phyloP scores from a whole-genome alignment of 768 basidiomycete species.

The Termitomyces sp. region DNA sequence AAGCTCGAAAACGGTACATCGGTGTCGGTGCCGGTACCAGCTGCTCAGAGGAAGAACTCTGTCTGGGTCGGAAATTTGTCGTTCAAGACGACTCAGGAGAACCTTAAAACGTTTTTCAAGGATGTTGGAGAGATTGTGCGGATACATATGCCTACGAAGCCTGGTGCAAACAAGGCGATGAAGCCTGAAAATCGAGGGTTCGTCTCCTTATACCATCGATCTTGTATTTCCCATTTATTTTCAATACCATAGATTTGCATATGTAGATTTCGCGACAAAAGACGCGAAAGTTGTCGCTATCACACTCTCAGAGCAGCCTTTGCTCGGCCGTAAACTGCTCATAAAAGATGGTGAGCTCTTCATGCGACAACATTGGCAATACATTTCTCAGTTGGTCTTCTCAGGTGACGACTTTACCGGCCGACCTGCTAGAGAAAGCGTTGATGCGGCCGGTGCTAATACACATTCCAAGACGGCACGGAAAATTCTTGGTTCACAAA shows the following conservation, averaged over 20 bases:
- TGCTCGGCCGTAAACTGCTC: slow-evolving; percentile 82
- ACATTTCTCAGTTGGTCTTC: slow-evolving; percentile 2
- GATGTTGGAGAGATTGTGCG: slow-evolving; percentile 72
- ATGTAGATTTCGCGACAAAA: slow-evolving; percentile 84
- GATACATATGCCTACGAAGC: slow-evolving; percentile 83
- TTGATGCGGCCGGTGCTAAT: slow-evolving; percentile 25
- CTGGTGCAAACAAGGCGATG: slow-evolving; percentile 37
- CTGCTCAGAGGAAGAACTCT: slow-evolving; percentile 69
- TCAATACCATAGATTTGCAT: slow-evolving; percentile 69
- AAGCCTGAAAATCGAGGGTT: slow-evolving; percentile 77
- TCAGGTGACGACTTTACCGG: slow-evolving; percentile 75
- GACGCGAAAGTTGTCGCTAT: slow-evolving; percentile 77
- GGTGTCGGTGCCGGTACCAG: slow-evolving; percentile 20
- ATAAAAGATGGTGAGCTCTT: slow-evolving; percentile 81
- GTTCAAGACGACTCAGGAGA: slow-evolving; percentile 78
- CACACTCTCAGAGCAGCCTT: slow-evolving; percentile 69
- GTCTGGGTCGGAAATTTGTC: slow-evolving; percentile 96
- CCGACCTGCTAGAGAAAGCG: slow-evolving; percentile 47
- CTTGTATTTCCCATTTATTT: neutral
- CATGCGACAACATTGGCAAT: neutral
- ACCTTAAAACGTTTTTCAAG: slow-evolving; percentile 68
- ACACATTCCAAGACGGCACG: slow-evolving; percentile 65
- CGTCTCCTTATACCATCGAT: neutral
- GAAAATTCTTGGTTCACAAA: slow-evolving; percentile 73
- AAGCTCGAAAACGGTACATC: slow-evolving; percentile 37